Conservation (phyloP, 352 stramenopile species). For the Phytopythium aichiense region DNA sequence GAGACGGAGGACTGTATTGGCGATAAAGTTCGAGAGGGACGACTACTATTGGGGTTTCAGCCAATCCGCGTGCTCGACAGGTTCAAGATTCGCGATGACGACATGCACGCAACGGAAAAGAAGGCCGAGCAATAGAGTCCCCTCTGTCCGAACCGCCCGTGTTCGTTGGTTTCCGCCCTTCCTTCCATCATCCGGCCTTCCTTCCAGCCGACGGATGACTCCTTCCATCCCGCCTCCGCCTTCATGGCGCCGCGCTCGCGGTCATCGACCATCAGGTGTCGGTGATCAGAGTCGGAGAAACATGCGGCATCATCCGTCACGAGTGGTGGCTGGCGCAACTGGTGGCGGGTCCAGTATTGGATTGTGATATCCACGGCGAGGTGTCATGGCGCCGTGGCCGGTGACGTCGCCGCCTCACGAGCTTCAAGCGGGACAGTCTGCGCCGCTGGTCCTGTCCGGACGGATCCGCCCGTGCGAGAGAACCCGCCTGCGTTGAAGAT, state of each 20-base stretch:
- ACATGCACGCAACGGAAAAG: conserved; percentile 1
- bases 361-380: not conserved
- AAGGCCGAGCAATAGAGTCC: conserved; percentile 1
- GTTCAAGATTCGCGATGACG: conserved; percentile 5
- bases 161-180: not conserved
- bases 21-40: conserved; percentile 2
- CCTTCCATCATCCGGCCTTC: not conserved
- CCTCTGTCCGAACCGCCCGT: not conserved
- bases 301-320: not conserved
- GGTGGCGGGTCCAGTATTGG: no score
- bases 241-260: not conserved
- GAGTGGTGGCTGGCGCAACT: not conserved
- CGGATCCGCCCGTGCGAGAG: not conserved
- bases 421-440: not conserved
- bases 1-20: not conserved
- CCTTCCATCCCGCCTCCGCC: not conserved
- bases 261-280: not conserved
- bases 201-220: no score
- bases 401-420: conserved; percentile 4
- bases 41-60: not conserved
- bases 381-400: not conserved
- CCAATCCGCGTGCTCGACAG: not conserved
- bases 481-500: conserved; percentile 1
- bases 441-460: not conserved
- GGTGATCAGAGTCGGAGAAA: not conserved